Conservation (phyloP, 2,329 filamentous ascomycete genomes). For the Penicillium thymicola region DNA sequence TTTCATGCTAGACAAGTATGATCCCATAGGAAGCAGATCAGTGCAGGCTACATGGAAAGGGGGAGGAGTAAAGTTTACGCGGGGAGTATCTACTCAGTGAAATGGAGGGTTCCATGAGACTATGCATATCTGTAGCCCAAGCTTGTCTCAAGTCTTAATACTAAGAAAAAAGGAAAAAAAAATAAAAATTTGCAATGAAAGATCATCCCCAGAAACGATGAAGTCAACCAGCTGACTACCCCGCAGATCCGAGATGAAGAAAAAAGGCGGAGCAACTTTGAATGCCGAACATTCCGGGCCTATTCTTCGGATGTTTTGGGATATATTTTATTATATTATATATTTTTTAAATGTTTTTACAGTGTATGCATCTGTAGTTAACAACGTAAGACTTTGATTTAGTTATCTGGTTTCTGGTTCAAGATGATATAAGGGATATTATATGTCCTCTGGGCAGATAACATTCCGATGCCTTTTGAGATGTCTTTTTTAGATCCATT, state of each 20-base stretch:
- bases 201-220: not conserved
- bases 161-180: not conserved
- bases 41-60: slow-evolving; percentile 9
- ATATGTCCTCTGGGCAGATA: not conserved
- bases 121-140: not conserved
- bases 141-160: slow-evolving; percentile 5
- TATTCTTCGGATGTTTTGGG: not conserved
- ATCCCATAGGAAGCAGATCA: slow-evolving; percentile 6
- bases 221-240: slow-evolving; percentile 19
- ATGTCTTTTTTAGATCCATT: not conserved
- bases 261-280: slow-evolving; percentile 12
- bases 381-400: not conserved
- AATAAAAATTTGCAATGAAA: not conserved
- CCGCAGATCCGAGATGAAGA: slow-evolving; percentile 16
- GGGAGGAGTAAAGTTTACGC: slow-evolving; percentile 19
- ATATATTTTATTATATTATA: not conserved
- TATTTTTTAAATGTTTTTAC: not conserved
- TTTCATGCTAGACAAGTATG: not conserved
- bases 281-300: not conserved
- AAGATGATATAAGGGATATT: not conserved
- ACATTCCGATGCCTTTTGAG: not conserved
- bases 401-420: too few species aligned
- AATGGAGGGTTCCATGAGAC: not conserved
- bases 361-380: not conserved
- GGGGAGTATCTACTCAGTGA: slow-evolving; percentile 17